These are phyloP conservation scores for Naematelia encephala DNA, from an alignment of 768 basidiomycete genomes.

Conservation along the genomic window DNA sequence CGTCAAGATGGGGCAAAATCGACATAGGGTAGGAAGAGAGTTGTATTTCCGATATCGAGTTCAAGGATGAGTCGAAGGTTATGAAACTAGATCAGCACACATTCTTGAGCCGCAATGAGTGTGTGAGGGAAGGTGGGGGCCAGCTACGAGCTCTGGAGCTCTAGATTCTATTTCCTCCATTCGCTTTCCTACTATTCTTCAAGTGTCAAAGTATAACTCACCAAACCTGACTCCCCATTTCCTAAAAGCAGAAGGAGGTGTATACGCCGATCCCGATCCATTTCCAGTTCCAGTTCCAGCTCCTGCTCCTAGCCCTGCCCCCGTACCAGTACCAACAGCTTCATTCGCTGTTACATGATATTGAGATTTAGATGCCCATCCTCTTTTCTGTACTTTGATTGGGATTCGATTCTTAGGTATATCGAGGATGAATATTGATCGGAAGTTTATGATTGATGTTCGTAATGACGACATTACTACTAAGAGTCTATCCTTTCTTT, in stretches of 20 bases:
- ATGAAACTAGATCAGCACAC: no score
- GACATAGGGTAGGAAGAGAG: no score
- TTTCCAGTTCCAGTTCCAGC: neutral
- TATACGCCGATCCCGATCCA: neutral
- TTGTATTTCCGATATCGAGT: no score
- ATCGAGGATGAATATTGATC: no score
- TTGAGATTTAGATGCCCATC: neutral
- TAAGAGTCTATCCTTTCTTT: no score
- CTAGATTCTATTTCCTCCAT: neutral
- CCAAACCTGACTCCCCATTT: conserved; percentile 36
- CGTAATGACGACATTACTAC: no score
- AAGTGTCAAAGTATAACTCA: conserved; percentile 14
- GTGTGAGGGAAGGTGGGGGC: neutral
- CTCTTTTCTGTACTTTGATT: neutral
- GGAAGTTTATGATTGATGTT: no score
- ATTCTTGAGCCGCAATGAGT: neutral
- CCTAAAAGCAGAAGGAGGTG: conserved; percentile 22
- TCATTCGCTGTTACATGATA: neutral
- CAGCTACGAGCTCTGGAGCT: neutral
- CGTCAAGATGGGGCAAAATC: neutral
- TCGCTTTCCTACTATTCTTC: neutral
- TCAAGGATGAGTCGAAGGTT: no score
- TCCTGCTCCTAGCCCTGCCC: no score
- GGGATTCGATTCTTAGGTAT: no score
- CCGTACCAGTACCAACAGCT: neutral